phyloP scores from a whole-genome alignment of 495 filamentous ascomycete species.

The Sabuloglossum arenarium region DNA sequence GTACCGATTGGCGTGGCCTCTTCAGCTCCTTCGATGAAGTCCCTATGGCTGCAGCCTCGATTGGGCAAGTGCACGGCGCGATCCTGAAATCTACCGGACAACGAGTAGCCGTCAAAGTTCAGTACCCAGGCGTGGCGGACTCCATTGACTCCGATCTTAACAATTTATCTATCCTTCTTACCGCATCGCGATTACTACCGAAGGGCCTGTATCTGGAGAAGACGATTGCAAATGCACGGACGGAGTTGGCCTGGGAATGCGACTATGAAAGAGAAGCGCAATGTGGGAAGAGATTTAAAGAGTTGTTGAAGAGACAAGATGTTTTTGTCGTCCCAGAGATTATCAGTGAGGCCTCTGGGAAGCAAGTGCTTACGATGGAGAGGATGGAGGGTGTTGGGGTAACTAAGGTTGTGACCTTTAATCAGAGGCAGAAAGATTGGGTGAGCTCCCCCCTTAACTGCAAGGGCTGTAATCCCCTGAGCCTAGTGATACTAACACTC shows the following conservation, averaged over 20 bases:
- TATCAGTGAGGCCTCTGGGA: slow-evolving; percentile 59
- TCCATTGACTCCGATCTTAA: slow-evolving; percentile 90
- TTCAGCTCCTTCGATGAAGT: slow-evolving; percentile 73
- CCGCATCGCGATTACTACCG: slow-evolving; percentile 70
- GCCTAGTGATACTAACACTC: background rate
- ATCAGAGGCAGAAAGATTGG: slow-evolving; percentile 73
- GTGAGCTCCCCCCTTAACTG: slow-evolving; percentile 9
- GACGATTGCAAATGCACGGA: slow-evolving; percentile 91
- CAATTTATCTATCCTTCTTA: slow-evolving; percentile 77
- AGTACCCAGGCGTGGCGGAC: slow-evolving; percentile 91
- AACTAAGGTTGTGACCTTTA: slow-evolving; percentile 53
- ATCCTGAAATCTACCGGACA: slow-evolving; percentile 52
- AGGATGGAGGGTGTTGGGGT: slow-evolving; percentile 76
- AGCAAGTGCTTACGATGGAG: slow-evolving; percentile 82
- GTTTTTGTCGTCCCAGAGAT: slow-evolving; percentile 65
- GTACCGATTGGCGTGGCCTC: slow-evolving; percentile 64
- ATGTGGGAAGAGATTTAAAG: slow-evolving; percentile 49
- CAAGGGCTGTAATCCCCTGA: background rate
- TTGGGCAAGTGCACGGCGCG: slow-evolving; percentile 87
- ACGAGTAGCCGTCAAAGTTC: slow-evolving; percentile 81
- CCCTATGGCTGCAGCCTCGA: slow-evolving; percentile 91
- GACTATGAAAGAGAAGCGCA: slow-evolving; percentile 81
- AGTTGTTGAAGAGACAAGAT: slow-evolving; percentile 49
- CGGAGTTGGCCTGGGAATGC: slow-evolving; percentile 89
- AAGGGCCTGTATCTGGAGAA: slow-evolving; percentile 89